Conservation (phyloP, 768 basidiomycete species). For the Podaxis sp. region DNA sequence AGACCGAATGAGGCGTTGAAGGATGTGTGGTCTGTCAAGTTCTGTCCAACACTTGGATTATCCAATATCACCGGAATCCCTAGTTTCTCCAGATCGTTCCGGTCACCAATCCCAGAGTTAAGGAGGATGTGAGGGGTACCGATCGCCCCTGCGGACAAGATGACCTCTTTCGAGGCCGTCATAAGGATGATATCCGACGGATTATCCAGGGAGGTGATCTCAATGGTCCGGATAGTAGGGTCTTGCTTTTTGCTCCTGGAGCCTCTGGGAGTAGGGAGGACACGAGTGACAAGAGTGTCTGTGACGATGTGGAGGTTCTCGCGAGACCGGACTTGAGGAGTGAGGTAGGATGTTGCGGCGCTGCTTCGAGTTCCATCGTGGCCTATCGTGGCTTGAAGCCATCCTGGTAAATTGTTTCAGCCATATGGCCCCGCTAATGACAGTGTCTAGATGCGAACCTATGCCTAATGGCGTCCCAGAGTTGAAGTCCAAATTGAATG, state of each 20-base stretch:
- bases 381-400: constrained; percentile 14
- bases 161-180: constrained; percentile 16
- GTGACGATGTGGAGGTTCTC: constrained; percentile 12
- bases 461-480: constrained; percentile 15
- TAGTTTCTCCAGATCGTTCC: neutral
- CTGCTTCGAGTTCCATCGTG: constrained; percentile 15
- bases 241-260: neutral
- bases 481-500: constrained; percentile 15
- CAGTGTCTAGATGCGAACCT: constrained; percentile 1
- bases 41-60: constrained; percentile 70
- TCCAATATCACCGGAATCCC: constrained; percentile 33
- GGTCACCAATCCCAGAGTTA: constrained; percentile 17
- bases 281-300: constrained; percentile 12
- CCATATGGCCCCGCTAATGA: neutral
- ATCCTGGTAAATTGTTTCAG: neutral
- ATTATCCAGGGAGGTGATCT: constrained; percentile 1
- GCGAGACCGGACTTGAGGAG: neutral
- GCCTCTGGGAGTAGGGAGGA: neutral
- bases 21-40: constrained; percentile 67
- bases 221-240: constrained; percentile 10
- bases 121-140: constrained; percentile 17
- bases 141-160: constrained; percentile 14
- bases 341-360: constrained; percentile 14
- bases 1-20: neutral
- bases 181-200: neutral